These are phyloP conservation scores for Arthroderma sp. DNA, from an alignment of 2,329 filamentous ascomycete genomes.

Conservation along the genomic window DNA sequence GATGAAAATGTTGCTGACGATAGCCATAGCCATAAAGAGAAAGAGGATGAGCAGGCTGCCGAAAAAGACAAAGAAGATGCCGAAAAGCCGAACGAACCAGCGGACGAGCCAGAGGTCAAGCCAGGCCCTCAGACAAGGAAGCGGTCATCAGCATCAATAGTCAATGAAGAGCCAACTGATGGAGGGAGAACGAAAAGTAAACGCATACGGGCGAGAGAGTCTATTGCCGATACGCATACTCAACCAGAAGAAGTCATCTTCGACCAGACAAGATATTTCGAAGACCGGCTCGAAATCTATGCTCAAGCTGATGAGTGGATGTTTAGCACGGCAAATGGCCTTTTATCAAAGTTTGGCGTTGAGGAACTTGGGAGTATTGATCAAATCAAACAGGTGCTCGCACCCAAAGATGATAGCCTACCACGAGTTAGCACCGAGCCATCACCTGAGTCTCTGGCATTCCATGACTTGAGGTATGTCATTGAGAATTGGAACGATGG, in stretches of 20 bases:
- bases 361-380: slow-evolving; percentile 35
- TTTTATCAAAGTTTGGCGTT: slow-evolving; percentile 43
- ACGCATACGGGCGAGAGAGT: slow-evolving; percentile 49
- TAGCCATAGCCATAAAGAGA: background rate
- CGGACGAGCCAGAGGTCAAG: slow-evolving; percentile 25
- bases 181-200: slow-evolving; percentile 48
- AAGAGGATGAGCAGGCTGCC: background rate
- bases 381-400: slow-evolving; percentile 23
- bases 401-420: slow-evolving; percentile 14
- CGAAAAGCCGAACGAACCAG: slow-evolving; percentile 16
- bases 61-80: slow-evolving; percentile 3
- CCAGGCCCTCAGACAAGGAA: slow-evolving; percentile 36
- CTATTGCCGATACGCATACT: slow-evolving; percentile 36
- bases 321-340: slow-evolving; percentile 42
- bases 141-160: slow-evolving; percentile 48
- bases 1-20: background rate
- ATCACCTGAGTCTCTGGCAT: slow-evolving; percentile 1
- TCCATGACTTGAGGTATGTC: slow-evolving; percentile 28
- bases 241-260: slow-evolving; percentile 39
- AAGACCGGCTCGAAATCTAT: slow-evolving; percentile 43
- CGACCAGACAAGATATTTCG: slow-evolving; percentile 42
- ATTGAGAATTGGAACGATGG: slow-evolving; percentile 36
- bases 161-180: slow-evolving; percentile 46
- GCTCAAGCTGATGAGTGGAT: slow-evolving; percentile 46
- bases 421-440: slow-evolving; percentile 7